phyloP scores from a whole-genome alignment of 208 protist genomes.

The Leishmania amazonensis region DNA sequence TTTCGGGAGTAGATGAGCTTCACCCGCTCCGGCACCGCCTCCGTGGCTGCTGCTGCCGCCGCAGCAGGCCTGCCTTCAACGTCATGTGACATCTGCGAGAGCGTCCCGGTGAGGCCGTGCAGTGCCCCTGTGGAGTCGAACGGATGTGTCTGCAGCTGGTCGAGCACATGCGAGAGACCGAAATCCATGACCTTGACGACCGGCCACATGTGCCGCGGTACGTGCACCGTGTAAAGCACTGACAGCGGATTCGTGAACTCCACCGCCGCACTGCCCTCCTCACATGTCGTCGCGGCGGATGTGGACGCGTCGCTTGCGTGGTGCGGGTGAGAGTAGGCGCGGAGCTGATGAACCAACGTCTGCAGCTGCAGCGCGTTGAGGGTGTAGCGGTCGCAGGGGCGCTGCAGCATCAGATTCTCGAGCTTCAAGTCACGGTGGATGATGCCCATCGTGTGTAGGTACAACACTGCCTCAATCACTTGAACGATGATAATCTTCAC shows the following conservation, averaged over 20 bases:
- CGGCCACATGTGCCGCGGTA: conserved; percentile 51
- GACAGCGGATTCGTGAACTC: conserved; percentile 55
- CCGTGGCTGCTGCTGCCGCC: neutral
- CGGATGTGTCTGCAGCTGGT: conserved; percentile 28
- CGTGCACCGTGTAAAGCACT: conserved; percentile 47
- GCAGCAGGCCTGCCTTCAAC: neutral
- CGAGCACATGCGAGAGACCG: conserved; percentile 56
- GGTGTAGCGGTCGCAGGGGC: conserved; percentile 36
- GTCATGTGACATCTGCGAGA: neutral
- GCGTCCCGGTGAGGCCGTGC: neutral
- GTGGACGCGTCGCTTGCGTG: conserved; percentile 1
- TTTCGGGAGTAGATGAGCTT: conserved; percentile 38
- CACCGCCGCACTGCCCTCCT: neutral
- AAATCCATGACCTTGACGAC: conserved; percentile 80
- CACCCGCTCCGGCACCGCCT: conserved; percentile 19
- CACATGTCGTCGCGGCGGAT: neutral
- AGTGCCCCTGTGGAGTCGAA: neutral
- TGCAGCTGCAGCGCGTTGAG: conserved; percentile 50
- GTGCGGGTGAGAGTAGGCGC: conserved; percentile 7
- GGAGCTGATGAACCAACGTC: conserved; percentile 36
- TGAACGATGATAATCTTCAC: conserved; percentile 70
- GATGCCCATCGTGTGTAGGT: conserved; percentile 96
- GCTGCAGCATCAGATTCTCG: conserved; percentile 98
- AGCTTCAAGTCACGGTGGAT: conserved; percentile 99
- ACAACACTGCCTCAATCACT: conserved; percentile 60